Evolutionary conservation across 352 stramenopile species (phyloP).

Genomic region (Pilasporangium apinafurcum): DNA sequence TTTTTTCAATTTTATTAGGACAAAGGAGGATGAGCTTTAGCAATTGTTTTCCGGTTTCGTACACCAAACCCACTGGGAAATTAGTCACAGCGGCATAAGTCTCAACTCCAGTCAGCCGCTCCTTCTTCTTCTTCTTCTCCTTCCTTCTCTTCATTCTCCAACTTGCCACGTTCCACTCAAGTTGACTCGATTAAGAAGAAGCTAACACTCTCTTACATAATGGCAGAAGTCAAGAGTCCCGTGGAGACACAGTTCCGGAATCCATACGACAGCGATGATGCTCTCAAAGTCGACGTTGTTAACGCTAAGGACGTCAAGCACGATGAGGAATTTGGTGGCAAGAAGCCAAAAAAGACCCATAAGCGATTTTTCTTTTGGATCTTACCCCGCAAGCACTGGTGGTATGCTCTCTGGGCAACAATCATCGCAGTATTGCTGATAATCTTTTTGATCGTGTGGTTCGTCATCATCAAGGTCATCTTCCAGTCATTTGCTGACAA

Average conservation of each 20-base stretch:
- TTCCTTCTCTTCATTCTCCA: slow-evolving; percentile 3
- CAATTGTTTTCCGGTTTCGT: no score
- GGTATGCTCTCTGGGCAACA: slow-evolving; percentile 26
- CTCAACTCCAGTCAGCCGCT: background rate
- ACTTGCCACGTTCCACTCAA: no score
- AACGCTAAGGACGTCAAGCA: slow-evolving; percentile 15
- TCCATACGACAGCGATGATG: slow-evolving; percentile 7
- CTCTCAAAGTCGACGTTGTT: slow-evolving; percentile 18
- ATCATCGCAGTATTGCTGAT: slow-evolving; percentile 33
- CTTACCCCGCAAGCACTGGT: slow-evolving; percentile 46
- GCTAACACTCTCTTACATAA: slow-evolving; percentile 1
- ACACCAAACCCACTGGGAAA: no score
- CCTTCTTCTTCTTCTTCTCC: slow-evolving; percentile 2
- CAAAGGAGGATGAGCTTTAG: no score
- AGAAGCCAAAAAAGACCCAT: background rate
- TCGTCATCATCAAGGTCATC: slow-evolving; percentile 43
- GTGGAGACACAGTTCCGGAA: slow-evolving; percentile 3
- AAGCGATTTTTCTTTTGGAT: slow-evolving; percentile 45
- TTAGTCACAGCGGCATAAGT: no score
- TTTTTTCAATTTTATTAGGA: no score
- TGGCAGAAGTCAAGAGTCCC: background rate
- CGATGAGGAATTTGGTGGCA: slow-evolving; percentile 28
- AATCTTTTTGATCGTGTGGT: slow-evolving; percentile 57
- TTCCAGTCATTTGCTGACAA: slow-evolving; percentile 60
- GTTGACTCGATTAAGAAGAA: no score